phyloP scores from a whole-genome alignment of 106 monocot genomes.

The Acorus calamus region DNA sequence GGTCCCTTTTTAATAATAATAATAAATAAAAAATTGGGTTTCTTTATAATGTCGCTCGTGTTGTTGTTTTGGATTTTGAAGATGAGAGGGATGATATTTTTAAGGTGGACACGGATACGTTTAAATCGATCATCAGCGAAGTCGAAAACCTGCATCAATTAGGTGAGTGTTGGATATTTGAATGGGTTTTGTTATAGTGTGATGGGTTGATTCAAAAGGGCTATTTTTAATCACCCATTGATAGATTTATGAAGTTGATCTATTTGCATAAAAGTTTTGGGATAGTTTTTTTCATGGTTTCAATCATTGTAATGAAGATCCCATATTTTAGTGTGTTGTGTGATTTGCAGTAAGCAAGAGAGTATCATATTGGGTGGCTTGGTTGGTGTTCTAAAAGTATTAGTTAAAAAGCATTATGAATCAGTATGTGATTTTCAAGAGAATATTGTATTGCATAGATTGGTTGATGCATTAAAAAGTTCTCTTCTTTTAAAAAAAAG shows the following conservation, averaged over 20 bases:
- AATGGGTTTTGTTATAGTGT: too few relatives aligned
- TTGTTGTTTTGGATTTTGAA: conserved; percentile 17
- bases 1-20: too few relatives aligned
- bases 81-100: conserved; percentile 43
- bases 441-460: too few relatives aligned
- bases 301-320: neutral
- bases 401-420: neutral
- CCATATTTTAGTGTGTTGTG: too few relatives aligned
- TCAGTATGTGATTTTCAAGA: too few relatives aligned
- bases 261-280: neutral
- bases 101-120: conserved; percentile 36
- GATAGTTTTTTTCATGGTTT: neutral
- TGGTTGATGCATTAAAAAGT: too few relatives aligned
- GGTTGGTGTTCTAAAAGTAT: too few relatives aligned
- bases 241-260: too few relatives aligned
- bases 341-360: too few relatives aligned
- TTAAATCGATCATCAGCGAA: conserved; percentile 36
- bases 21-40: neutral
- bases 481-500: neutral
- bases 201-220: too few relatives aligned
- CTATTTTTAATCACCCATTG: too few relatives aligned
- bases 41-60: conserved; percentile 1
- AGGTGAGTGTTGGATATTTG: conserved; percentile 14
- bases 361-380: too few relatives aligned
- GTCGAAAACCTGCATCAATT: conserved; percentile 48